Conservation (phyloP, 345 rosid genomes). For the Lumnitzera littorea region DNA sequence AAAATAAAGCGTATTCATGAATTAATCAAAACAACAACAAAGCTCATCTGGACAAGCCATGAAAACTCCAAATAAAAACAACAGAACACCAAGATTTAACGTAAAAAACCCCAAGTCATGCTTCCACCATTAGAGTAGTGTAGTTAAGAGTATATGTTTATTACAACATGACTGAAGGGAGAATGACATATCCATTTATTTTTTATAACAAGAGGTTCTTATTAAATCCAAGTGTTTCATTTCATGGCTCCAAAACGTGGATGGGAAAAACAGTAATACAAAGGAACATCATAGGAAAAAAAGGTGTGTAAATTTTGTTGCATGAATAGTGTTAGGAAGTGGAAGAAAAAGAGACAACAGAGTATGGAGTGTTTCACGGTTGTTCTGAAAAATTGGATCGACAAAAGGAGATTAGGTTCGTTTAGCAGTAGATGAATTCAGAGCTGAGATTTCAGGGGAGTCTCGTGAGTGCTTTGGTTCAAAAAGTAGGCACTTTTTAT, state of each 20-base stretch:
- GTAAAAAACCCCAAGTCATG: too few species aligned
- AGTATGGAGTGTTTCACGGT: conserved; percentile 22
- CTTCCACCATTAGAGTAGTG: too few species aligned
- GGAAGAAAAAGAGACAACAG: conserved; percentile 10
- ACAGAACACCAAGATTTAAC: too few species aligned
- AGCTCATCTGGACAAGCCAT: not conserved
- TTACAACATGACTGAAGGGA: too few species aligned
- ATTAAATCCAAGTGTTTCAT: not conserved
- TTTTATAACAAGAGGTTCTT: too few species aligned
- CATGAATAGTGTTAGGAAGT: conserved; percentile 3
- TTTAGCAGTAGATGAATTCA: conserved; percentile 47
- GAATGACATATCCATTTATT: too few species aligned
- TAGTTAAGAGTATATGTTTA: too few species aligned
- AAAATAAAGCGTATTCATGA: conserved; percentile 45
- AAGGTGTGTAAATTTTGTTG: conserved; percentile 23
- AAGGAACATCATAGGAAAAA: conserved; percentile 9
- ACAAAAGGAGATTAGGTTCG: conserved; percentile 21
- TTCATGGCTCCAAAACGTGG: conserved; percentile 1
- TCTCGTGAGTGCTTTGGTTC: conserved; percentile 78
- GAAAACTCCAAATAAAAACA: not conserved
- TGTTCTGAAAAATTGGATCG: conserved; percentile 17
- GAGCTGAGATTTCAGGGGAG: conserved; percentile 57
- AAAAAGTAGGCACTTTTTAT: conserved; percentile 20
- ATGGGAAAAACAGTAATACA: conserved; percentile 1
- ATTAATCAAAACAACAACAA: conserved; percentile 14